Evolutionary conservation across 2,329 filamentous ascomycete species (phyloP), one percentile per base, ranked within the genome.

Genomic region (Orbilia oligospora): DNA sequence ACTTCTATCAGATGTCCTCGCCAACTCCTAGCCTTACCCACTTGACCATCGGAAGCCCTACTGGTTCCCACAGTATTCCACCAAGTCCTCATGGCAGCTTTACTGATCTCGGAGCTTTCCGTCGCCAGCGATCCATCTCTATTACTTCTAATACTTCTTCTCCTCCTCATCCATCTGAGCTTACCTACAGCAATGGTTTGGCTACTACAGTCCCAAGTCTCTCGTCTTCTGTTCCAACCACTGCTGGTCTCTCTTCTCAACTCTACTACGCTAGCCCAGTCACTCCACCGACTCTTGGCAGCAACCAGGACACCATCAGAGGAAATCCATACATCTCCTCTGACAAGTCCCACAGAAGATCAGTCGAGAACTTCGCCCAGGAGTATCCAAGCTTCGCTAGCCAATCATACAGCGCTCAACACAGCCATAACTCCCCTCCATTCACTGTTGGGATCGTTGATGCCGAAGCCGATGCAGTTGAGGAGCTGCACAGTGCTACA

Each of bases 1-100:
- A 92, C 0, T 86, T 90, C 77, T 87, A 88, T 9, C 65, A 76
- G 84, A 64, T 85, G 84, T n/a, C 83, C 88, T 9, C 86, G 87
- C 66, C 86, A 86, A 2, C 83, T 89, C 72, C 72, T 49, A 76
- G 72, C 72, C 72, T 76, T 71, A 76, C 72, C 66, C 72, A 76
- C 46, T 65, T 76, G 58, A 76, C 72, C 66, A 76, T 76, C 67
- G 72, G 72, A 41, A 76, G 72, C 72, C 72, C 72, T 36, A 66
- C 66, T 33, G 66, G 72, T 51, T 66, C 65, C 56, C 51, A 58
- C 33, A 76, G 72, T 66, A 76, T 76, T 67, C 72, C 72, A 76
- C 72, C 72, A 30, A 76, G 72, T 64, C 72, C 72, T 61, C 72
- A 76, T 76, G 61, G 58, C 66, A 76, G 72, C 72, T 76, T 76